Conservation (phyloP, 2,329 filamentous ascomycete genomes). For the Hortaea werneckii region DNA sequence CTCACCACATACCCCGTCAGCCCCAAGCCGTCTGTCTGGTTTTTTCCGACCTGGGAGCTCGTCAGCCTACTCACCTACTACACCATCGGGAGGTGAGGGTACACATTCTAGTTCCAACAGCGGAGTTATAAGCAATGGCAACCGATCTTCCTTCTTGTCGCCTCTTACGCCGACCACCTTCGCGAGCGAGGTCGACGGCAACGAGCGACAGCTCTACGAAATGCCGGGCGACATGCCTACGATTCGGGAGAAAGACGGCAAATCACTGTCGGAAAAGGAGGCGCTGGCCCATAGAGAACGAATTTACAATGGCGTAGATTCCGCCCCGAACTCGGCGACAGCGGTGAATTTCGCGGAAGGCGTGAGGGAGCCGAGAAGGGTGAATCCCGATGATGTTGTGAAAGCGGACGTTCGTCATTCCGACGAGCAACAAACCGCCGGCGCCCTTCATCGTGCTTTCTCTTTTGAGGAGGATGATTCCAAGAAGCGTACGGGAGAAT, state of each 20-base stretch:
- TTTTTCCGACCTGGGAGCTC: slow-evolving; percentile 9
- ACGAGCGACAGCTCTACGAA: slow-evolving; percentile 30
- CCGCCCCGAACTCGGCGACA: slow-evolving; percentile 8
- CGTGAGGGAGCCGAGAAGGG: slow-evolving; percentile 9
- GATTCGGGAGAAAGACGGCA: slow-evolving; percentile 40
- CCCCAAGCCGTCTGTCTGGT: slow-evolving; percentile 1
- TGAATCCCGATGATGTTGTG: slow-evolving; percentile 18
- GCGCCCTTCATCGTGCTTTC: slow-evolving; percentile 10
- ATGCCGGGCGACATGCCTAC: slow-evolving; percentile 48
- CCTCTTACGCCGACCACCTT: slow-evolving; percentile 7
- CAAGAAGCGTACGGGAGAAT: neutral
- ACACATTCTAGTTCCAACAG: slow-evolving; percentile 17
- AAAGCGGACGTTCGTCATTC: slow-evolving; percentile 2
- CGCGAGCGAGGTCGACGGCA: slow-evolving; percentile 19
- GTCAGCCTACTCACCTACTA: slow-evolving; percentile 9
- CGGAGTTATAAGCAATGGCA: slow-evolving; percentile 2
- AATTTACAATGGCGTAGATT: slow-evolving; percentile 37
- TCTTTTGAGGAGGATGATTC: slow-evolving; percentile 13
- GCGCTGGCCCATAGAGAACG: slow-evolving; percentile 35
- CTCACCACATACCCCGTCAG: slow-evolving; percentile 2
- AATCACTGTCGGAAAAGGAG: slow-evolving; percentile 39
- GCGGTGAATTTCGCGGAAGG: slow-evolving; percentile 3
- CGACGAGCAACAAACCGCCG: slow-evolving; percentile 5
- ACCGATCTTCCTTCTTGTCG: slow-evolving; percentile 8
- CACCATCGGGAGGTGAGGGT: slow-evolving; percentile 15